phyloP scores from a whole-genome alignment of 345 rosid genomes.

The Lumnitzera littorea region DNA sequence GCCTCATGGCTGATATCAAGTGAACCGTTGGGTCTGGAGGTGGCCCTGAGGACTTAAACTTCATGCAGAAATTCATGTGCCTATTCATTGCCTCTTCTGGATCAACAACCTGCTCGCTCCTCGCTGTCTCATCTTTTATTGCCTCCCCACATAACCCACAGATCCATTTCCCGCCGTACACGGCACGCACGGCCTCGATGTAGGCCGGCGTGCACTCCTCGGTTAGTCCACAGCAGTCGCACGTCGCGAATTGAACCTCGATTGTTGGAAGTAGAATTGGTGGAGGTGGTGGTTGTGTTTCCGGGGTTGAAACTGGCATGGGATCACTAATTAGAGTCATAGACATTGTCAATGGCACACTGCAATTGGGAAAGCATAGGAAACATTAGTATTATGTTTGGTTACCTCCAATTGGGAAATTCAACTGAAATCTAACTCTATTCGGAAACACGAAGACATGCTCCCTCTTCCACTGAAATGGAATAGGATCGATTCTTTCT shows the following conservation, averaged over 20 bases:
- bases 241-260: slow-evolving; percentile 5
- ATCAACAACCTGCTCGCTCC: slow-evolving; percentile 8
- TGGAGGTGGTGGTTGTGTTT: too few relatives aligned
- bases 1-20: slow-evolving; percentile 15
- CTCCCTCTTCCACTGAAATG: too few relatives aligned
- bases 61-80: slow-evolving; percentile 20
- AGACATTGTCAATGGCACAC: too few relatives aligned
- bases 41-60: not conserved
- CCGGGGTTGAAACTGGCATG: too few relatives aligned
- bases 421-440: too few relatives aligned
- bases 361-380: too few relatives aligned
- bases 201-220: slow-evolving; percentile 36
- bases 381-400: too few relatives aligned
- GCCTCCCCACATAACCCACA: slow-evolving; percentile 39
- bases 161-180: slow-evolving; percentile 13
- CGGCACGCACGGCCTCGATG: slow-evolving; percentile 16
- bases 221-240: slow-evolving; percentile 28
- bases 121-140: slow-evolving; percentile 20
- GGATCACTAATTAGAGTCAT: too few relatives aligned
- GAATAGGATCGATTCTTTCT: too few relatives aligned
- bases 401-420: too few relatives aligned
- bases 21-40: slow-evolving; percentile 1
- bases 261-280: too few relatives aligned
- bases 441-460: too few relatives aligned
- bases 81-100: slow-evolving; percentile 27